phyloP scores from a whole-genome alignment of 306 rosid species.

The Casuarina glauca region DNA sequence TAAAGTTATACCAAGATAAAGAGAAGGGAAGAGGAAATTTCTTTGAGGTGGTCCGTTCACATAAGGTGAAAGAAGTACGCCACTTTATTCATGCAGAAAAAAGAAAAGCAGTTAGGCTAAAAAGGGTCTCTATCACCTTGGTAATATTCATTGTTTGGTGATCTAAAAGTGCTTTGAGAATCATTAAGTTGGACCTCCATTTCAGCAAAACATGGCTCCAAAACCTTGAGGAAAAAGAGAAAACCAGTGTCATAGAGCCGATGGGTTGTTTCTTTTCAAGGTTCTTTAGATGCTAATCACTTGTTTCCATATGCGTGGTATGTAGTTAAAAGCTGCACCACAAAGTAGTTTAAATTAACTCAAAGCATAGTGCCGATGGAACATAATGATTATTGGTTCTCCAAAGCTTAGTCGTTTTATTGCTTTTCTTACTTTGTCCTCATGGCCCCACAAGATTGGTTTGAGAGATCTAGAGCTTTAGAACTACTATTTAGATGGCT shows the following conservation, averaged over 20 bases:
- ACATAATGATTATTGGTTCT: not conserved
- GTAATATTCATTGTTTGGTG: not conserved
- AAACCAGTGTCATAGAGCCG: not conserved
- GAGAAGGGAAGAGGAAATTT: not conserved
- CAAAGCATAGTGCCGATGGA: not conserved
- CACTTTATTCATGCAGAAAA: not conserved
- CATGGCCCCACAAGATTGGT: not conserved
- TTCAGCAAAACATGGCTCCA: not conserved
- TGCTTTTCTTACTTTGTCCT: not conserved
- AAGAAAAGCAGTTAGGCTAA: not conserved
- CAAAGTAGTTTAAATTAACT: not conserved
- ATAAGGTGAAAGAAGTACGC: not conserved
- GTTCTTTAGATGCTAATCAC: not conserved
- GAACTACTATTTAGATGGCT: not conserved
- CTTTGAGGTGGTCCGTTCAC: not conserved
- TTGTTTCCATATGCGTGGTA: conserved; percentile 2
- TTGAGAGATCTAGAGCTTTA: not conserved
- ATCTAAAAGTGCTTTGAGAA: not conserved
- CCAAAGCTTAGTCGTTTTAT: not conserved
- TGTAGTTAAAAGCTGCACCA: not conserved
- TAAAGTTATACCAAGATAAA: not conserved
- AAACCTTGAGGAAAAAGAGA: not conserved
- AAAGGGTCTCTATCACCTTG: not conserved
- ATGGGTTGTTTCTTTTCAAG: not conserved
- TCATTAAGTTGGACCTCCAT: conserved; percentile 2